phyloP scores from a whole-genome alignment of 1,139 yeast genomes.

The Hyphopichia pseudoburtonii region DNA sequence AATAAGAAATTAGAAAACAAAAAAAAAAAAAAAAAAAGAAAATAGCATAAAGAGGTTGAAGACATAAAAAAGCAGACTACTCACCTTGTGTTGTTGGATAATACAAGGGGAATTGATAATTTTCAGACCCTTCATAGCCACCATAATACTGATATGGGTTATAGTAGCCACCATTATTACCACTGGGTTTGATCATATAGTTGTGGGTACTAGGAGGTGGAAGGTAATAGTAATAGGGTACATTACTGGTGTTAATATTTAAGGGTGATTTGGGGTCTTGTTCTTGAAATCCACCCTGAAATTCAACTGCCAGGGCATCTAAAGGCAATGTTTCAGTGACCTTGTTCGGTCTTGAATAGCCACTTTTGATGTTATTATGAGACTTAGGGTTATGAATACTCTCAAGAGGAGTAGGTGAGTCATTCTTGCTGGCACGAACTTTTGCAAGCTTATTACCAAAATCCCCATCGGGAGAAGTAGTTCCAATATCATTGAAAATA shows the following conservation, averaged over 20 bases:
- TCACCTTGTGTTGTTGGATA: slow-evolving; percentile 7
- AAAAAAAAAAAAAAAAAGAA: background rate
- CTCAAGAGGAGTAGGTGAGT: slow-evolving; percentile 13
- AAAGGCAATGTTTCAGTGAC: background rate
- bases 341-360: slow-evolving; percentile 10
- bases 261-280: background rate
- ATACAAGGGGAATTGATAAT: slow-evolving; percentile 8
- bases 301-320: background rate
- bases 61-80: too few species aligned
- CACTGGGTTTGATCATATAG: slow-evolving; percentile 7
- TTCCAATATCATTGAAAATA: slow-evolving; percentile 5
- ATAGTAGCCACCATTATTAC: slow-evolving; percentile 12
- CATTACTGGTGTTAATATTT: slow-evolving; percentile 5
- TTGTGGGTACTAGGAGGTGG: slow-evolving; percentile 11
- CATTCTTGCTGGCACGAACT: slow-evolving; percentile 3
- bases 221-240: slow-evolving; percentile 24
- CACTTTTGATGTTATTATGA: slow-evolving; percentile 10
- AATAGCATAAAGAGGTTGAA: background rate
- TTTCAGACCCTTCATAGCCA: slow-evolving; percentile 5
- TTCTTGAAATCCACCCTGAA: background rate
- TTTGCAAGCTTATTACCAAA: background rate
- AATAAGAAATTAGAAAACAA: background rate
- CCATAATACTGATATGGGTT: slow-evolving; percentile 18
- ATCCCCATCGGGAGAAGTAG: slow-evolving; percentile 1
- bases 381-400: slow-evolving; percentile 13